These are phyloP conservation scores for Clohesyomyces aquaticus DNA, from an alignment of 495 filamentous ascomycete genomes.

Conservation along the genomic window DNA sequence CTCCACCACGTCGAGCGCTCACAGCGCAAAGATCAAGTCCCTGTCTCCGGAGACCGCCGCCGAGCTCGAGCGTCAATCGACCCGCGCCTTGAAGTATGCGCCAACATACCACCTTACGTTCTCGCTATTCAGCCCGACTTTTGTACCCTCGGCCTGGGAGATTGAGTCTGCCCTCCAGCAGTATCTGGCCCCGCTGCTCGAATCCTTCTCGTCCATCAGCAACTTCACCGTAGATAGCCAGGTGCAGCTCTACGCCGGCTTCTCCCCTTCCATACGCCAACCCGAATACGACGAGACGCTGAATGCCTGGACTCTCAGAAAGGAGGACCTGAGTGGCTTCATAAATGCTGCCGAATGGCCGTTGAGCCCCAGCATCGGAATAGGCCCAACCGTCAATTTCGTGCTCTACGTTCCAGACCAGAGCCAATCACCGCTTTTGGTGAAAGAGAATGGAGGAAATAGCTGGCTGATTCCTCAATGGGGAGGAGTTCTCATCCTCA, in stretches of 20 bases:
- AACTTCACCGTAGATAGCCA: slow-evolving; percentile 98
- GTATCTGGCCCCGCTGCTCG: slow-evolving; percentile 79
- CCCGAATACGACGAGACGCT: slow-evolving; percentile 58
- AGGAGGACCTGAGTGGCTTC: slow-evolving; percentile 88
- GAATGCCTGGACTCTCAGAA: slow-evolving; percentile 69
- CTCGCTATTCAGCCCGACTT: slow-evolving; percentile 83
- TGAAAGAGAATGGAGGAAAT: slow-evolving; percentile 72
- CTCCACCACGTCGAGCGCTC: slow-evolving; percentile 51
- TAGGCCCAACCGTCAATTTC: slow-evolving; percentile 92
- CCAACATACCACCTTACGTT: slow-evolving; percentile 95
- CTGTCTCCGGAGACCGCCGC: slow-evolving; percentile 55
- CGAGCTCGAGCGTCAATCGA: slow-evolving; percentile 64
- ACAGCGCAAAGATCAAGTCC: slow-evolving; percentile 38
- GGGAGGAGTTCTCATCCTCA: slow-evolving; percentile 87
- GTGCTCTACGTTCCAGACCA: slow-evolving; percentile 76
- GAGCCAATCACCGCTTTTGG: slow-evolving; percentile 65
- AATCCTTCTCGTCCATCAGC: slow-evolving; percentile 77
- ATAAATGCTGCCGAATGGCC: slow-evolving; percentile 99
- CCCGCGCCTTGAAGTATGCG: slow-evolving; percentile 85
- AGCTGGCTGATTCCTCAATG: slow-evolving; percentile 97
- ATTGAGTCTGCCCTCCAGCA: slow-evolving; percentile 80
- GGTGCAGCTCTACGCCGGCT: slow-evolving; percentile 86
- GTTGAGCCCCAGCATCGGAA: slow-evolving; percentile 88
- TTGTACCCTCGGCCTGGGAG: slow-evolving; percentile 84
- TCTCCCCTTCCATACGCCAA: slow-evolving; percentile 69